Evolutionary conservation across 2,329 filamentous ascomycete genomes (phyloP), one percentile per base, ranked within the genome.

Genomic region (Fusarium paranaense): DNA sequence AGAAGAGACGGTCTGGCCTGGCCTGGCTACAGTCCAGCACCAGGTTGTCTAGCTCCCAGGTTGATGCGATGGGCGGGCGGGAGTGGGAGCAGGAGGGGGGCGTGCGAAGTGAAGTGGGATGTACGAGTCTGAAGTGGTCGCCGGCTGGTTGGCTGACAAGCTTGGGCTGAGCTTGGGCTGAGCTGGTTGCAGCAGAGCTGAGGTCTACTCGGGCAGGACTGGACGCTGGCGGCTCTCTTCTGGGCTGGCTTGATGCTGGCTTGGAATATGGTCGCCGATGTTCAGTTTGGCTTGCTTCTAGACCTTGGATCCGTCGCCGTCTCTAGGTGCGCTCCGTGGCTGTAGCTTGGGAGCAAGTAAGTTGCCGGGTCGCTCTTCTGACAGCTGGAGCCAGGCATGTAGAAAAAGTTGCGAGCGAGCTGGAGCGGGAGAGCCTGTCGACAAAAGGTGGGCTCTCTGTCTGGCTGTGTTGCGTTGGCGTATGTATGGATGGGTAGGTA

Each of bases 101-200:
- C 27, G 32, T 32, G 58, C 47, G 60, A 66, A 70, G 62, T 62
- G 60, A 66, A 70, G 62, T 62, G 60, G 66, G 69, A 65, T 58
- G 71, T 63, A 72, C 32, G 60, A 69, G 71, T 45, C 62, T 74
- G 71, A 62, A 40, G 59, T 37, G 35, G 61, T 71, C 35, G 52
- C 52, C 20, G 62, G 57, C 35, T 62, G 62, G 69, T 67, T 71
- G 69, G 69, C 52, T 71, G 45, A 63, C 58, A 62, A 63, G 58
- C 69, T 65, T 63, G 70, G 69, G 70, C 70, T 69, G 60, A 71
- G 50, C 69, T 69, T 64, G 70, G 69, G 68, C 68, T 72, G 68
- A 70, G 68, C 69, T 64, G 70, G 57, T 66, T 62, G 67, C 54
- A 62, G 47, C 57, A 65, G 32, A 69, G 57, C 37, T 60, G 57